phyloP scores from a whole-genome alignment of 768 basidiomycete species.

The Lentinula aciculospora region DNA sequence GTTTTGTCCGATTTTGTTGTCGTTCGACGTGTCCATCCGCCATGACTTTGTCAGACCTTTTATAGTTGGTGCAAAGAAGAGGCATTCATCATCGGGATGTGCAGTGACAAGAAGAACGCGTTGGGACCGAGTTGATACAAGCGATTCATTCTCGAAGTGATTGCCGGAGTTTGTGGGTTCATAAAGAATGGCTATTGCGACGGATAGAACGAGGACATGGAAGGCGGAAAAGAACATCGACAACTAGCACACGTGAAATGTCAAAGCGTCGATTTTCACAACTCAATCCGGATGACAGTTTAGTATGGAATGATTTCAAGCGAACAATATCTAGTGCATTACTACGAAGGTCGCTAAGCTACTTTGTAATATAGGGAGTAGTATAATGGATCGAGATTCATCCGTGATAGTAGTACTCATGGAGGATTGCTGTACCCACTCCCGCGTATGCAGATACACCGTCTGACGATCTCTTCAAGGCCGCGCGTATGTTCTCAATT shows the following conservation, averaged over 20 bases:
- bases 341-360: no score
- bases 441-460: no score
- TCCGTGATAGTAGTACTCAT: no score
- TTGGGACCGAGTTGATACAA: not conserved
- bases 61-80: slow-evolving; percentile 91
- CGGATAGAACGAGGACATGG: slow-evolving; percentile 2
- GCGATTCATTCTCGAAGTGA: not conserved
- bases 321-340: no score
- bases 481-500: no score
- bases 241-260: not conserved
- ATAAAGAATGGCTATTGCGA: not conserved
- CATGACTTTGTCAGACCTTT: slow-evolving; percentile 36
- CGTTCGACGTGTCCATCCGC: slow-evolving; percentile 7
- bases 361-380: no score
- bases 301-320: no score
- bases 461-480: no score
- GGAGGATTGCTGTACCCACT: no score
- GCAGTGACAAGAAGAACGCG: slow-evolving; percentile 75
- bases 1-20: not conserved
- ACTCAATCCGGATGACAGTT: no score
- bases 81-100: slow-evolving; percentile 91
- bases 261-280: no score
- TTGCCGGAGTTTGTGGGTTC: not conserved
- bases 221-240: not conserved
- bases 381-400: no score